Evolutionary conservation across 106 monocot species (phyloP), one percentile per base, ranked within the genome.

Genomic region (Posidonia australis): DNA sequence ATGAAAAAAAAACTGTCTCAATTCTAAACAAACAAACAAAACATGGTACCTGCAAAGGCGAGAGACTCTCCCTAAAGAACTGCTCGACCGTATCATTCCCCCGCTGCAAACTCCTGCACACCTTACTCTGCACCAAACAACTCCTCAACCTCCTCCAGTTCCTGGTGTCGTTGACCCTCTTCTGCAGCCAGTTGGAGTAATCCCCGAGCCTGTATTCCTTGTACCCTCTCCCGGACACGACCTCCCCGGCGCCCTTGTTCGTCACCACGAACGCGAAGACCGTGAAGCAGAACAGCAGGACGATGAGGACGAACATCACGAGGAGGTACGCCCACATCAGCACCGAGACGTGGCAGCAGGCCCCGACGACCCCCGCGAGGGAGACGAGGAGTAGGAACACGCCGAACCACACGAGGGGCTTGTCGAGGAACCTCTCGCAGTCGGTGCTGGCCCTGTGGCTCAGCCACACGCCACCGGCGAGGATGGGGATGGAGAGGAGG

Each of bases 191-290:
- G 49, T 76, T 65, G 29, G 82, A 79, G 70, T 85, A 89, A 23
- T 89, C 85, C 0, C 85, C 89, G 10, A 85, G 75, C 27, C 49
- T 62, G 62, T 85, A 89, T 79, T 85, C 84, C 70, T 77, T 89
- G 67, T 67, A 89, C 1, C 85, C 89, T 10, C 75, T 47, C 3
- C 36, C 67, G 4, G 82, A 82, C 26, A 85, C 85, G 46, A 69
- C 77, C 77, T 89, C 69, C 14, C 89, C 85, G 23, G 84, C 85
- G 25, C 89, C 89, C 58, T 85, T 85, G 53, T 89, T 85, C 46
- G 85, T 89, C 44, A 89, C 82, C 13, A 75, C 84, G 69, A 88
- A 88, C 55, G 77, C 79, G 74, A 88, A 88, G 60, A 88, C 23
- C 42, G 88, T 84, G 81, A 88, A 81, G 74, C 59, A 68, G 67